Evolutionary conservation across 805 yeast genomes (phyloP).

Genomic region (Priceomyces carsonii): DNA sequence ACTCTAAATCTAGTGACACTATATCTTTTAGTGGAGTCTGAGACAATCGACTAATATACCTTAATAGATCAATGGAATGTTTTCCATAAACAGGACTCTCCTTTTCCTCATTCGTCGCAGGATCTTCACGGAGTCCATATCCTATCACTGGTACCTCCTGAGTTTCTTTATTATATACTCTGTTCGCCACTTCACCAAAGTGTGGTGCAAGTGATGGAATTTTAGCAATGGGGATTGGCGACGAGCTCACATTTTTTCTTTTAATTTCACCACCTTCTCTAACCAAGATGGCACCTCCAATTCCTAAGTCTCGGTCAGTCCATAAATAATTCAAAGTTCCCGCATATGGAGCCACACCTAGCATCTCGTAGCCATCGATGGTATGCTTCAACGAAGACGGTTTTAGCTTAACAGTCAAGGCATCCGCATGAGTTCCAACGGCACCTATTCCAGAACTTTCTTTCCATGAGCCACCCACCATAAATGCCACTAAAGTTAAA

Average conservation of each 20-base stretch:
- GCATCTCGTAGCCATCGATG: conserved; percentile 72
- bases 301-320: conserved; percentile 86
- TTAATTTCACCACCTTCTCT: conserved; percentile 37
- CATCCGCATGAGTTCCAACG: conserved; percentile 76
- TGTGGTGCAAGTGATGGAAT: conserved; percentile 88
- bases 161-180: conserved; percentile 77
- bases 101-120: conserved; percentile 59
- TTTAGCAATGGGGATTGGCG: conserved; percentile 73
- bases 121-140: conserved; percentile 34
- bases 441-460: conserved; percentile 68
- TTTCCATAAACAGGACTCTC: conserved; percentile 65
- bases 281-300: conserved; percentile 75
- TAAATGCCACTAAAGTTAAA: conserved; percentile 67
- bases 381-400: conserved; percentile 63
- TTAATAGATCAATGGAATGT: conserved; percentile 65
- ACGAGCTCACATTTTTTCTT: conserved; percentile 52
- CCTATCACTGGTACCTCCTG: conserved; percentile 80
- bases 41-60: conserved; percentile 67
- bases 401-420: conserved; percentile 67
- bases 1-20: conserved; percentile 70
- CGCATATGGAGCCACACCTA: conserved; percentile 85
- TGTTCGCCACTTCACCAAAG: conserved; percentile 68
- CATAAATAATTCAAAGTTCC: conserved; percentile 66
- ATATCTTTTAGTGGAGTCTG: conserved; percentile 60
- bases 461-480: conserved; percentile 64